A percentile compares a stretch with the other conserved stretches of the same genome.
Evolutionary conservation across 768 basidiomycete species (phyloP).

Genomic region (Boletus sp.): DNA sequence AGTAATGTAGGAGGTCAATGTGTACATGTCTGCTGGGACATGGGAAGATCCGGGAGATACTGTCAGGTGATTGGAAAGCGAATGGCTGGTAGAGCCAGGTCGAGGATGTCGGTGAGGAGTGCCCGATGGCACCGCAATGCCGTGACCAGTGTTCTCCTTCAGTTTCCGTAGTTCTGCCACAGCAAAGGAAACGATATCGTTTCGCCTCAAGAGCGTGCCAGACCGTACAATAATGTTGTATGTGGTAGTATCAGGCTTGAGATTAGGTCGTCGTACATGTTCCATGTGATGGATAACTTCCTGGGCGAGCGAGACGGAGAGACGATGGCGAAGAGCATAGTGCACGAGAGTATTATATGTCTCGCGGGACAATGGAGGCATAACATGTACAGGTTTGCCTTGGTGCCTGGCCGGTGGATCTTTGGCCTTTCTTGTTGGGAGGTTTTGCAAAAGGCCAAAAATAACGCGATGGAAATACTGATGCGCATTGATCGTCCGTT

Average conservation of each 20-base stretch:
- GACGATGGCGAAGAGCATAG: slow-evolving; percentile 61
- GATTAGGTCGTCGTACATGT: slow-evolving; percentile 34
- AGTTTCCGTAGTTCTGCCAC: slow-evolving; percentile 33
- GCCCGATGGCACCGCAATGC: slow-evolving; percentile 20
- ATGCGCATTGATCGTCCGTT: slow-evolving; percentile 37
- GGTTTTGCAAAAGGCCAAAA: slow-evolving; percentile 35
- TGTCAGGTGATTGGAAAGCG: slow-evolving; percentile 13
- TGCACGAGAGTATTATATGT: slow-evolving; percentile 63
- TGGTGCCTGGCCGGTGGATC: slow-evolving; percentile 13
- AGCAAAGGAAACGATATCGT: slow-evolving; percentile 40
- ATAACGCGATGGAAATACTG: slow-evolving; percentile 50
- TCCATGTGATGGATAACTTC: slow-evolving; percentile 56
- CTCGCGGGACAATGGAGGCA: slow-evolving; percentile 36
- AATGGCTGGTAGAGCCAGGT: background rate
- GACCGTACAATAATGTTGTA: slow-evolving; percentile 59
- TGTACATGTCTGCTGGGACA: slow-evolving; percentile 39
- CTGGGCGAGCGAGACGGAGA: slow-evolving; percentile 46
- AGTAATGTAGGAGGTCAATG: slow-evolving; percentile 50
- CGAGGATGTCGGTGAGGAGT: background rate
- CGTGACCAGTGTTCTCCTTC: slow-evolving; percentile 20
- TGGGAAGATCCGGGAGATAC: slow-evolving; percentile 14
- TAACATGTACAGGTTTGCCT: slow-evolving; percentile 3
- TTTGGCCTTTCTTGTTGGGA: slow-evolving; percentile 27
- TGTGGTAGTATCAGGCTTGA: slow-evolving; percentile 48
- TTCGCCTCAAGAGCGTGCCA: slow-evolving; percentile 46